Evolutionary conservation across 768 basidiomycete genomes (phyloP).

Genomic region (Hydnomerulius pinastri): DNA sequence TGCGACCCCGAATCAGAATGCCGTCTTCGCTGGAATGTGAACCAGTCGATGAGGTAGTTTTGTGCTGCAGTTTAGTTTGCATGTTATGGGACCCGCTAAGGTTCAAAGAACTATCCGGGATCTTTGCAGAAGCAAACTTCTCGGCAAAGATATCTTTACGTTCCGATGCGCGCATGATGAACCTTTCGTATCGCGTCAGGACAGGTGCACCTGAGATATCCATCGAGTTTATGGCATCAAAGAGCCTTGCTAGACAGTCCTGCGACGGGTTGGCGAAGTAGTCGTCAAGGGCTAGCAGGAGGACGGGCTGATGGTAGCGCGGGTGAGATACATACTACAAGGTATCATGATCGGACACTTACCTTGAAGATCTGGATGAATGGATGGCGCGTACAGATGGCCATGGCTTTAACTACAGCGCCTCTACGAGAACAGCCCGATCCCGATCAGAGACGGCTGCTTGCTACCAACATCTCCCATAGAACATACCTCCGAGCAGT

Average conservation of each 20-base stretch:
- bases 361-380: slow-evolving; percentile 98
- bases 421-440: slow-evolving; percentile 53
- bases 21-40: slow-evolving; percentile 75
- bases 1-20: slow-evolving; percentile 45
- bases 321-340: slow-evolving; percentile 1
- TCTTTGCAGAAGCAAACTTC: slow-evolving; percentile 53
- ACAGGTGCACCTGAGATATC: slow-evolving; percentile 77
- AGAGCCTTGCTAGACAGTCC: slow-evolving; percentile 86
- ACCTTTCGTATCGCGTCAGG: slow-evolving; percentile 79
- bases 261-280: slow-evolving; percentile 90
- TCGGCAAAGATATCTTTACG: slow-evolving; percentile 91
- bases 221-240: slow-evolving; percentile 93
- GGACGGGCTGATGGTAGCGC: slow-evolving; percentile 66
- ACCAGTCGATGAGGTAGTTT: slow-evolving; percentile 53
- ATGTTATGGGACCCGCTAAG: slow-evolving; percentile 16
- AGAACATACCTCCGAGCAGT: slow-evolving; percentile 65
- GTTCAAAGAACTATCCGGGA: slow-evolving; percentile 12
- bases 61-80: slow-evolving; percentile 40
- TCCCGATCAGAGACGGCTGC: slow-evolving; percentile 10
- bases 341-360: slow-evolving; percentile 13
- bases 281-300: slow-evolving; percentile 92
- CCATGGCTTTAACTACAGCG: slow-evolving; percentile 91
- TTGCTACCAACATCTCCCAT: slow-evolving; percentile 3
- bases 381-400: slow-evolving; percentile 90
- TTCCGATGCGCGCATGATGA: slow-evolving; percentile 88